Evolutionary conservation across 2,329 filamentous ascomycete genomes (phyloP), one percentile per base, ranked within the genome.

Genomic region (Xylariaceae sp.): DNA sequence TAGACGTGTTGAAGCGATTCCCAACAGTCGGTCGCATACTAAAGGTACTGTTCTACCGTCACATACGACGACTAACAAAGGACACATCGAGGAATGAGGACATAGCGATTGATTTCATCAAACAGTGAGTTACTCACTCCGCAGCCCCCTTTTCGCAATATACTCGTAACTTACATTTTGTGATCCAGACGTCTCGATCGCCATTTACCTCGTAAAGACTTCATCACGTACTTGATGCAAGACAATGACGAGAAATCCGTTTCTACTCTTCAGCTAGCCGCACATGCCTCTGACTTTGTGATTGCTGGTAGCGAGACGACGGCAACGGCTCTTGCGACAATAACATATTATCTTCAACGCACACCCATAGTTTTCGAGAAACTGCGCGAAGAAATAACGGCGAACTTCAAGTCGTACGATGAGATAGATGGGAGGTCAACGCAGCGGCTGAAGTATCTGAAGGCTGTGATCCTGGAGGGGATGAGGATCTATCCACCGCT

Each of bases 281-380:
- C 36, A 16, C 40, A 42, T 11, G 25, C 40, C 6, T 22, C 29
- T 10, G 12, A 22, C 19, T 12, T 42, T 3, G 29, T 42, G 2
- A 29, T 45, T 6, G 46, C 46, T 3, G 46, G 46, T 6, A 48
- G 42, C 14, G 42, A 45, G 6, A 44, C 38, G 2, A 48, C 46
- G 6, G 21, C 46, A 10, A 45, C 42, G 4, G 20, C 34, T 4
- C 11, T 48, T 5, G 10, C 42, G 12, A 12, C 41, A 2, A 3
- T 45, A 2, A 37, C 33, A 17, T 48, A 25, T 22, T 42, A 38
- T 16, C 5, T 48, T 6, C 20, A 37, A 2, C 10, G 5, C 6
- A 35, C 41, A 6, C 37, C 16, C 11, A 0, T 16, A 4, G 4
- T 14, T 5, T 29, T 37, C 22, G 8, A 23, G 8, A 17, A 17